Percentiles rank a stretch among this genome's conserved stretches.
These are phyloP conservation scores for Nidula niveotomentosa DNA, from an alignment of 1,284 basidiomycete genomes.

Conservation along the genomic window DNA sequence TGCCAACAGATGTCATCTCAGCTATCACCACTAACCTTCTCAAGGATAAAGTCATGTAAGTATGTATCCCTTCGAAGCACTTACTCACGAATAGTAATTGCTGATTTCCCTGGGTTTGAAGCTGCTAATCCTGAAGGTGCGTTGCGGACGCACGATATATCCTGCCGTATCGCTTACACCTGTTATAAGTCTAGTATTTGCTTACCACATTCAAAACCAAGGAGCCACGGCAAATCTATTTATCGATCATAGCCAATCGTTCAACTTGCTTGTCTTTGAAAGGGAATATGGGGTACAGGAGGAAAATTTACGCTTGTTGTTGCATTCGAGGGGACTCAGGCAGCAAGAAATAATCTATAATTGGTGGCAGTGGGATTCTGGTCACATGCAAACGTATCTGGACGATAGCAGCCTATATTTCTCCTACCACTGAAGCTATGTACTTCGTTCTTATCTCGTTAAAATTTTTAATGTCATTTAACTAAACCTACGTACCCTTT, in stretches of 20 bases:
- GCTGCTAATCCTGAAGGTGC: constrained; percentile 39
- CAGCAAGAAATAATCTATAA: too few species aligned
- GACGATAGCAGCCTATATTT: too few species aligned
- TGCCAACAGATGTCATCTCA: constrained; percentile 45
- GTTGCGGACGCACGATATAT: not conserved
- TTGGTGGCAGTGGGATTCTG: too few species aligned
- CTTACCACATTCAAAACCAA: constrained; percentile 41
- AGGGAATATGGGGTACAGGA: constrained; percentile 45
- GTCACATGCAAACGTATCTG: too few species aligned
- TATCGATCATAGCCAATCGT: constrained; percentile 48
- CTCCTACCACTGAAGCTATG: too few species aligned
- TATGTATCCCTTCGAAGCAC: not conserved
- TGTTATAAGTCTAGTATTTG: constrained; percentile 13
- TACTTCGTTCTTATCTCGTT: too few species aligned
- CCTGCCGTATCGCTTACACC: not conserved
- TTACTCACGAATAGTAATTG: too few species aligned
- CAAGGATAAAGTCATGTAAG: constrained; percentile 42
- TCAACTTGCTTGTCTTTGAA: constrained; percentile 43
- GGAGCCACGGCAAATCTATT: constrained; percentile 44
- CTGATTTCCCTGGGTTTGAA: constrained; percentile 29
- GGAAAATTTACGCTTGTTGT: constrained; percentile 15
- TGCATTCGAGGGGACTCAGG: constrained; percentile 8
- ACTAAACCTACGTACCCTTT: too few species aligned
- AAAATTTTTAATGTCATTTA: too few species aligned
- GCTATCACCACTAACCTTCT: constrained; percentile 39